These are phyloP conservation scores for Penicillium sp. DNA, from an alignment of 2,329 filamentous ascomycete genomes.

Conservation along the genomic window DNA sequence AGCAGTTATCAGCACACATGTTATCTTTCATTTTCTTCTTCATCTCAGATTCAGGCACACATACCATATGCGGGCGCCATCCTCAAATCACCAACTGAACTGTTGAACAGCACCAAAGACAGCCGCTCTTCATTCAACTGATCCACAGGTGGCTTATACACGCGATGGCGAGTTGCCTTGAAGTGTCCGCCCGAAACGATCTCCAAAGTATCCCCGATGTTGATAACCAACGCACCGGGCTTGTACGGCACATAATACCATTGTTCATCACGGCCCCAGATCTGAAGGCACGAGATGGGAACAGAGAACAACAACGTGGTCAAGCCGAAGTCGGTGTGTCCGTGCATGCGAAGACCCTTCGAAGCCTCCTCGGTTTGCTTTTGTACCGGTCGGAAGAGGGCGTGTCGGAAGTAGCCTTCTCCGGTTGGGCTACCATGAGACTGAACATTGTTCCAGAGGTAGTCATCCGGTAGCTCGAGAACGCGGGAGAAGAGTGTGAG, in stretches of 20 bases:
- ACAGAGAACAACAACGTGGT: slow-evolving; percentile 43
- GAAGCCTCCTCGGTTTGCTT: slow-evolving; percentile 33
- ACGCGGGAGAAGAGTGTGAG: slow-evolving; percentile 38
- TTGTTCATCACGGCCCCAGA: slow-evolving; percentile 38
- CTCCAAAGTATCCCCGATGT: slow-evolving; percentile 41
- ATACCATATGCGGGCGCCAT: no score
- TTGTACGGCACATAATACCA: slow-evolving; percentile 42
- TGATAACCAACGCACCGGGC: slow-evolving; percentile 42
- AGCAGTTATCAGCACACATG: no score
- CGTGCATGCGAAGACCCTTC: slow-evolving; percentile 36
- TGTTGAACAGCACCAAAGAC: slow-evolving; percentile 41
- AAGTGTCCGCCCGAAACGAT: slow-evolving; percentile 43
- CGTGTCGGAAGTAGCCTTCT: slow-evolving; percentile 43
- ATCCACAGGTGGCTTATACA: slow-evolving; percentile 38
- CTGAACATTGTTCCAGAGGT: slow-evolving; percentile 40
- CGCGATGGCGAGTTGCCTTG: slow-evolving; percentile 41
- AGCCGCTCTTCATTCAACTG: slow-evolving; percentile 22
- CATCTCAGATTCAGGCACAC: no score
- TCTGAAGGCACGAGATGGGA: slow-evolving; percentile 43
- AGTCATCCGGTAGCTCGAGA: slow-evolving; percentile 40
- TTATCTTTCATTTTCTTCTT: no score
- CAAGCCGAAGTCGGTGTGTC: slow-evolving; percentile 44
- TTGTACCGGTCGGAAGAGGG: slow-evolving; percentile 34
- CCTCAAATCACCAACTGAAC: slow-evolving; percentile 38
- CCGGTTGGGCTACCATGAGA: slow-evolving; percentile 38